Evolutionary conservation across 2,329 filamentous ascomycete genomes (phyloP).

Genomic region (Ceratocystis alfenasii): DNA sequence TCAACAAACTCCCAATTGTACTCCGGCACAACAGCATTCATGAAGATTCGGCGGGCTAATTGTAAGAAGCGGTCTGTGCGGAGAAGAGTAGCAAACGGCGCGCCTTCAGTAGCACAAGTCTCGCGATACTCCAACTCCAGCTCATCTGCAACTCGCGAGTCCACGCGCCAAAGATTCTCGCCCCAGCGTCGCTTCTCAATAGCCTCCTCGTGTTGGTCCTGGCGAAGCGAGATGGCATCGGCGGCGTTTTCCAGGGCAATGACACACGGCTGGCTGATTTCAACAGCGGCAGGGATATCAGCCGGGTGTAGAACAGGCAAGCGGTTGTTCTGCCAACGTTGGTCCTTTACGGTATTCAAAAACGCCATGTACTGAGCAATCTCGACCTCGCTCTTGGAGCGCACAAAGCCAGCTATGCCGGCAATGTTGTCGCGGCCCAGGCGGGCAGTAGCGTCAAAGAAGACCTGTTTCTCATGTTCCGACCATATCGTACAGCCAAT

Average conservation of each 20-base stretch:
- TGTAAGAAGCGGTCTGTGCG: conserved; percentile 47
- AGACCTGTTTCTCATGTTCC: conserved; percentile 52
- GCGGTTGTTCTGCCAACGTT: conserved; percentile 30
- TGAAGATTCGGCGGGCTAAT: conserved; percentile 57
- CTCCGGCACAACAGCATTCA: conserved; percentile 53
- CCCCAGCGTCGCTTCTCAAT: conserved; percentile 51
- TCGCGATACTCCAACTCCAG: conserved; percentile 24
- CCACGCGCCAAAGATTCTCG: conserved; percentile 52
- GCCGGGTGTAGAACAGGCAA: conserved; percentile 28
- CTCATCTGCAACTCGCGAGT: conserved; percentile 29
- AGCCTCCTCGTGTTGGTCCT: conserved; percentile 50
- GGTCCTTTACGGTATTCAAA: conserved; percentile 41
- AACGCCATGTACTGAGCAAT: conserved; percentile 56
- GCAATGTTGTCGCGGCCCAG: conserved; percentile 51
- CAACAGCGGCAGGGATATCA: conserved; percentile 59
- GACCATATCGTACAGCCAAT: conserved; percentile 63
- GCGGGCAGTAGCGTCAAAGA: conserved; percentile 55
- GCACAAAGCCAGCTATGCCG: conserved; percentile 51
- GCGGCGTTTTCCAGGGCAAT: conserved; percentile 55
- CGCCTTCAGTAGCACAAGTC: conserved; percentile 24
- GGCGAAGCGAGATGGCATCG: conserved; percentile 50
- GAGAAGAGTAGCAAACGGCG: conserved; percentile 47
- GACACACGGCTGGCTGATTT: conserved; percentile 57
- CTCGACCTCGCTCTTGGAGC: conserved; percentile 63
- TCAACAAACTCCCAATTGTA: conserved; percentile 56